phyloP scores from a whole-genome alignment of 768 basidiomycete species.

The Tubosaeta sp. region DNA sequence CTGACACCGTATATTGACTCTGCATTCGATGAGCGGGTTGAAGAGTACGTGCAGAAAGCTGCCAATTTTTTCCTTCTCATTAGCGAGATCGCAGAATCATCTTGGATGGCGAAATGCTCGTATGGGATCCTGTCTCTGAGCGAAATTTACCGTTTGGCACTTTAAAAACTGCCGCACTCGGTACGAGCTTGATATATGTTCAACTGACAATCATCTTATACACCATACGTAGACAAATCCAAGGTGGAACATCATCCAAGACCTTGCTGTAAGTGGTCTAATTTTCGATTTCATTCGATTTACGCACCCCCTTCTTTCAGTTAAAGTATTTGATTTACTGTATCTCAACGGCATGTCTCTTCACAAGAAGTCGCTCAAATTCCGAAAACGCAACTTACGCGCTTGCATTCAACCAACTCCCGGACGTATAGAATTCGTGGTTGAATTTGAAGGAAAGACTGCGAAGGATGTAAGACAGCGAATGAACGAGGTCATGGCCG shows the following conservation, averaged over 20 bases:
- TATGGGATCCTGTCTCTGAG: constrained; percentile 90
- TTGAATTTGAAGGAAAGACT: constrained; percentile 69
- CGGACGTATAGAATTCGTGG: constrained; percentile 79
- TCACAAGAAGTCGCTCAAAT: constrained; percentile 62
- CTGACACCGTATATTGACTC: constrained; percentile 81
- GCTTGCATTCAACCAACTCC: constrained; percentile 61
- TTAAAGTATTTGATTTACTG: constrained; percentile 94
- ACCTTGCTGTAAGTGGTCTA: constrained; percentile 73
- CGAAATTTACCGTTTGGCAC: constrained; percentile 90
- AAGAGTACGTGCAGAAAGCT: constrained; percentile 56
- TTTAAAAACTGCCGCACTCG: constrained; percentile 87
- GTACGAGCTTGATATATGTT: constrained; percentile 36
- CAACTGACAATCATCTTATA: neutral
- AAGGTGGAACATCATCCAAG: constrained; percentile 70
- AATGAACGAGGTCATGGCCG: constrained; percentile 81
- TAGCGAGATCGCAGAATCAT: constrained; percentile 58
- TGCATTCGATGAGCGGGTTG: constrained; percentile 71
- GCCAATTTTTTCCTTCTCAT: constrained; percentile 4
- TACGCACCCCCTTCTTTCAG: constrained; percentile 37
- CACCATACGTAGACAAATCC: constrained; percentile 51
- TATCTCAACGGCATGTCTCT: constrained; percentile 84
- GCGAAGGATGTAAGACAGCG: constrained; percentile 74
- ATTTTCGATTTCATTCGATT: neutral
- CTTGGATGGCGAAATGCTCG: constrained; percentile 97
- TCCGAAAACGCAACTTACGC: constrained; percentile 75